Conservation (phyloP, 2,329 filamentous ascomycete genomes). For the Fusarium sp. region DNA sequence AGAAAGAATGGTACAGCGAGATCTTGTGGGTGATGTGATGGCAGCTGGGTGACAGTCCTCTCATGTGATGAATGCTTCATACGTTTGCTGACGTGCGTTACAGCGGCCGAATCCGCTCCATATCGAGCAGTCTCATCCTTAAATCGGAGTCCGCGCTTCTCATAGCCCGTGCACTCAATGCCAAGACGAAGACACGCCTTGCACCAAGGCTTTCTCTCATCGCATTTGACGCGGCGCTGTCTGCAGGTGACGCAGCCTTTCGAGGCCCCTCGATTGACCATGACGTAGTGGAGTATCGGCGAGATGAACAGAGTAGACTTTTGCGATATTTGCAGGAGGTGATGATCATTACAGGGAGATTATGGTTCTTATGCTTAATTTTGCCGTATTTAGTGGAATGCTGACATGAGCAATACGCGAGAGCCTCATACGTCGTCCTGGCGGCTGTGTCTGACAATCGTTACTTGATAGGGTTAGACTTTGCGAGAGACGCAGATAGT, state of each 20-base stretch:
- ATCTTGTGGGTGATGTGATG: background rate
- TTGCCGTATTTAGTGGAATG: background rate
- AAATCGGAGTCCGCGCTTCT: constrained; percentile 1
- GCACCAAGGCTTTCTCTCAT: constrained; percentile 22
- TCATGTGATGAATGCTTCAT: too few relatives aligned
- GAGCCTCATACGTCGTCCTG: background rate
- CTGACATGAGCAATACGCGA: background rate
- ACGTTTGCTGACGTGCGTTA: background rate
- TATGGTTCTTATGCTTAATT: background rate
- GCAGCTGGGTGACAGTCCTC: background rate
- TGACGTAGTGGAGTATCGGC: background rate
- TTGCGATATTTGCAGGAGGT: background rate
- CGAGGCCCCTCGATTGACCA: constrained; percentile 30
- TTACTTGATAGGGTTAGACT: background rate
- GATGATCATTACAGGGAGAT: too few relatives aligned
- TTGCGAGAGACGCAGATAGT: constrained; percentile 4
- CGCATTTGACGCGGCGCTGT: constrained; percentile 27
- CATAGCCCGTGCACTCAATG: constrained; percentile 22
- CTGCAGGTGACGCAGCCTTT: constrained; percentile 28
- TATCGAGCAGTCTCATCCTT: constrained; percentile 12
- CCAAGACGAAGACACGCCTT: constrained; percentile 15
- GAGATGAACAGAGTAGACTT: background rate
- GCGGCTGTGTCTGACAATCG: constrained; percentile 12
- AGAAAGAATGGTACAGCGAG: constrained; percentile 22
- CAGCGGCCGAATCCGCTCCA: too few relatives aligned